Evolutionary conservation across 2,329 filamentous ascomycete genomes (phyloP), one percentile per base, ranked within the genome.

Genomic region (Fonsecaea pedrosoi): DNA sequence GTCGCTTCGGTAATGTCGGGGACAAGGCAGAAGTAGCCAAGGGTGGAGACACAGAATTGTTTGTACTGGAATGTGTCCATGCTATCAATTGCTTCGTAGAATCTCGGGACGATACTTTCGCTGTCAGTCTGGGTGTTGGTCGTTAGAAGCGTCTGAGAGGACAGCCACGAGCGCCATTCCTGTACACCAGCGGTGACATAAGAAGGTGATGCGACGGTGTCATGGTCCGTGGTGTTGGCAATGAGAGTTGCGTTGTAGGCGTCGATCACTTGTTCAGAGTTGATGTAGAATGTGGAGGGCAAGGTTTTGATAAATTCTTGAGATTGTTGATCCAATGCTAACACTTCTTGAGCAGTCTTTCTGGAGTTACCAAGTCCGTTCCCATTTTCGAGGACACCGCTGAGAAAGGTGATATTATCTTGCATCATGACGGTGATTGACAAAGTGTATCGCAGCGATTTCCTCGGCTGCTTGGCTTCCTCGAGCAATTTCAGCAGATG

Each of bases 211-310:
- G 54, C 62, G 6, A 65, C 25, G 25, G 34, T 40, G 37, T 68
- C 63, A 10, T 58, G 21, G 59, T 65, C 45, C 4, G 57, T 54
- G 13, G 62, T 62, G 18, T 57, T 68, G 21, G 62, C 62, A 25
- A 68, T 68, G 12, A 68, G 58, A 3, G 66, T 68, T 30, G 62
- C 40, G 42, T 62, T 65, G 58, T 62, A 62, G 7, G 63, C 66
- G 50, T 68, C 54, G 2, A 37, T 13, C 34, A 54, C 21, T 15
- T 34, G 18, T 21, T 68, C 66, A 6, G 66, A 68, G 40, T 63
- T 60, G 35, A 68, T 66, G 32, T 68, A 68, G 30, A 15, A 12
- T 9, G 58, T 18, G 6, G 25, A 53, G 12, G 58, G 53, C 42
- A 45, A 38, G 13, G 50, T 25, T 15, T 38, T 30, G 64, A 66